Conservation (phyloP, 2,329 filamentous ascomycete species). For the Stachybotrys chartarum region DNA sequence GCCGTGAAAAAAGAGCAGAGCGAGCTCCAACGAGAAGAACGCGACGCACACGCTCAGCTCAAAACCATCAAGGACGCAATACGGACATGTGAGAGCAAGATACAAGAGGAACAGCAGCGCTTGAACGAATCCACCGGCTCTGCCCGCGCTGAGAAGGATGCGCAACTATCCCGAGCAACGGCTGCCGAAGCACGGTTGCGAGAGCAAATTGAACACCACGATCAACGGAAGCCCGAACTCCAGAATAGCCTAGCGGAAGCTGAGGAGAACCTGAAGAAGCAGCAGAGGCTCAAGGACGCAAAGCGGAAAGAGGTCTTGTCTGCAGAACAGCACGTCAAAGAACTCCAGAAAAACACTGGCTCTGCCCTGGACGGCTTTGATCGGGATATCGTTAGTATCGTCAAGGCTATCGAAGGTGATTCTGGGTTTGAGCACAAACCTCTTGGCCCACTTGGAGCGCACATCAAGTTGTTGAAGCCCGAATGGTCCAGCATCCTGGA, state of each 20-base stretch:
- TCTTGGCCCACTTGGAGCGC: slow-evolving; percentile 74
- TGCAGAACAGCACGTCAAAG: slow-evolving; percentile 34
- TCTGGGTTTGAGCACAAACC: slow-evolving; percentile 62
- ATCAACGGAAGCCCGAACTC: slow-evolving; percentile 23
- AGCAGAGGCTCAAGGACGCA: slow-evolving; percentile 21
- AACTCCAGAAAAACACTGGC: slow-evolving; percentile 50
- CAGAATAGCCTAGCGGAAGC: slow-evolving; percentile 23
- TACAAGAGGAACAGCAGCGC: slow-evolving; percentile 49
- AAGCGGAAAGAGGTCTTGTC: slow-evolving; percentile 49
- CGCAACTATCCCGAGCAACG: slow-evolving; percentile 33
- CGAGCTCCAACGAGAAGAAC: slow-evolving; percentile 54
- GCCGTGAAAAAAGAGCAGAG: slow-evolving; percentile 45
- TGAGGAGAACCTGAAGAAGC: slow-evolving; percentile 20
- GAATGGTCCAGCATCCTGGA: slow-evolving; percentile 83
- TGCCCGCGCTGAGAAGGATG: slow-evolving; percentile 55
- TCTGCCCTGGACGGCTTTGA: slow-evolving; percentile 60
- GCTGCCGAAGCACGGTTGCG: slow-evolving; percentile 17
- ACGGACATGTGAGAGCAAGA: slow-evolving; percentile 36
- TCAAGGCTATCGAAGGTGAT: slow-evolving; percentile 65
- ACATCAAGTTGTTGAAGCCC: slow-evolving; percentile 69
- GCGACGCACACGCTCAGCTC: slow-evolving; percentile 54
- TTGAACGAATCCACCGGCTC: slow-evolving; percentile 65
- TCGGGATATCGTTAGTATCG: slow-evolving; percentile 51
- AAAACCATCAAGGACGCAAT: slow-evolving; percentile 43
- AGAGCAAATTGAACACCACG: slow-evolving; percentile 18